A percentile compares a stretch with the other conserved stretches of the same genome.
These are phyloP conservation scores for Paracoccidioides lutzii DNA, from an alignment of 2,329 filamentous ascomycete species.

Conservation along the genomic window DNA sequence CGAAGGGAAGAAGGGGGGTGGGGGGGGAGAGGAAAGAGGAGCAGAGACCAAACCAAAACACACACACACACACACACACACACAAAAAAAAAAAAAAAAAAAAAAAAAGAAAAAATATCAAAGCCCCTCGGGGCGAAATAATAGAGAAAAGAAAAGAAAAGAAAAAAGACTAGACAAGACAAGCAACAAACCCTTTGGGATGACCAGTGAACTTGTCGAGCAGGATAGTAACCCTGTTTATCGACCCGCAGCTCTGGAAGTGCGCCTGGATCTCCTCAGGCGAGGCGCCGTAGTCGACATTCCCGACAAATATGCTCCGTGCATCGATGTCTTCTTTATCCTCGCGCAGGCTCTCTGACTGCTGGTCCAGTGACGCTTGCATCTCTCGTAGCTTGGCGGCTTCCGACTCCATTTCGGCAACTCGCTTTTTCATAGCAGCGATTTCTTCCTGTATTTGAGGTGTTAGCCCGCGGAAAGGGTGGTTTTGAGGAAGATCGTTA, in stretches of 20 bases:
- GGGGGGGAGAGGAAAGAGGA: too few relatives aligned
- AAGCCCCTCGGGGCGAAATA: background rate
- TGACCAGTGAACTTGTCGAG: slow-evolving; percentile 97
- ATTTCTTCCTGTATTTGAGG: slow-evolving; percentile 57
- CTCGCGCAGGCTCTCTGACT: slow-evolving; percentile 69
- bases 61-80: background rate
- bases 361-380: slow-evolving; percentile 74
- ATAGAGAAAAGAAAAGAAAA: background rate
- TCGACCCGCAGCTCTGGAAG: slow-evolving; percentile 92
- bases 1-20: too few relatives aligned
- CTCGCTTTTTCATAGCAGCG: slow-evolving; percentile 71
- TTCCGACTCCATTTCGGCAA: slow-evolving; percentile 84
- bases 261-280: slow-evolving; percentile 97
- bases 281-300: slow-evolving; percentile 93
- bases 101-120: background rate
- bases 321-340: slow-evolving; percentile 93
- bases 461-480: too few relatives aligned
- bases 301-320: slow-evolving; percentile 94
- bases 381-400: slow-evolving; percentile 76
- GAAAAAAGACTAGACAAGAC: slow-evolving; percentile 24
- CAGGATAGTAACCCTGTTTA: slow-evolving; percentile 95
- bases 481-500: background rate
- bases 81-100: background rate
- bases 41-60: too few relatives aligned
- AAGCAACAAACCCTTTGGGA: slow-evolving; percentile 91